Evolutionary conservation across 345 rosid species (phyloP).

Genomic region (Dovyalis caffra): DNA sequence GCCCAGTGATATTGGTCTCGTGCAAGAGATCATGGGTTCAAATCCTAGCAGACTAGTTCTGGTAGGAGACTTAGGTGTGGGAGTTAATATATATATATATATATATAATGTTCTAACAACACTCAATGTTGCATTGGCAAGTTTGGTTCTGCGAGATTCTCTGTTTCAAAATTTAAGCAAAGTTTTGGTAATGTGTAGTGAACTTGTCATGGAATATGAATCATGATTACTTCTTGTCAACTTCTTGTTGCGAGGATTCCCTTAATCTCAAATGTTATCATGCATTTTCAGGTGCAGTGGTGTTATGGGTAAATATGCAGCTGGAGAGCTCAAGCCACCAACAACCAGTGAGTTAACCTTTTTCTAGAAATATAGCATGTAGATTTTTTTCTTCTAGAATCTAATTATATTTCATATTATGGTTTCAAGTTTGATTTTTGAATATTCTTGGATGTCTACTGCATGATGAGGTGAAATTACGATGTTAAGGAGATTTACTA

Average conservation of each 20-base stretch:
- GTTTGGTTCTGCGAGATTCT: no score
- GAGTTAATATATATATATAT: no score
- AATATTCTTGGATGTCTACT: neutral
- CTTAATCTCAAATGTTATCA: neutral
- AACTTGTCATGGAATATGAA: neutral
- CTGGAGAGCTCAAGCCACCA: constrained; percentile 98
- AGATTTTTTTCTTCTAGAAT: neutral
- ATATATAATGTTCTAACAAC: no score
- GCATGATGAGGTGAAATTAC: neutral
- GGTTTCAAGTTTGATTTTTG: neutral
- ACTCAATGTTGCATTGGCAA: neutral
- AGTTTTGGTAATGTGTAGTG: neutral
- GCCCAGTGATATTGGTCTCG: no score
- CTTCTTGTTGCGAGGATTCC: neutral
- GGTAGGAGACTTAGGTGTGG: no score
- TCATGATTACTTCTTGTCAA: neutral
- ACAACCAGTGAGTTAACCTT: constrained; percentile 56
- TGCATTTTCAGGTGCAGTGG: constrained; percentile 86
- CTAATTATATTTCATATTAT: neutral
- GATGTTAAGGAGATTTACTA: neutral
- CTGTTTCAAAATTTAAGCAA: no score
- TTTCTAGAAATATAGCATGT: neutral
- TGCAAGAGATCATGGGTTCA: no score
- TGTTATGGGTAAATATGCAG: constrained; percentile 95
- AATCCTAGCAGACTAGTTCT: no score